A percentile compares a stretch with the other conserved stretches of the same genome.
These are phyloP conservation scores for Boehmeria nivea DNA, from an alignment of 306 rosid genomes.

Conservation along the genomic window DNA sequence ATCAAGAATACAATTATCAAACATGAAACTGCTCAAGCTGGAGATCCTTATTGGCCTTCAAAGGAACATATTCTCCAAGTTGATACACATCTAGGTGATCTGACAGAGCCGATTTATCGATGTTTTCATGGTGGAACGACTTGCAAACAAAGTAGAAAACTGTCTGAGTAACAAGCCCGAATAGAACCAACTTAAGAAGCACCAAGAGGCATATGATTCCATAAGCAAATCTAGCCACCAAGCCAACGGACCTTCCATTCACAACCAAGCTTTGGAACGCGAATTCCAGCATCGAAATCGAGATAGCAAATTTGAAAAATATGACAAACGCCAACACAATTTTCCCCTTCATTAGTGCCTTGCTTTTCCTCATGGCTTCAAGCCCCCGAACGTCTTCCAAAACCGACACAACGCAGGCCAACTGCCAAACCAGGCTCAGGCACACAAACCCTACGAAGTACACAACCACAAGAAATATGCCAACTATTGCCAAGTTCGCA, in stretches of 20 bases:
- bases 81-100: conserved; percentile 62
- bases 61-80: conserved; percentile 53
- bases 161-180: conserved; percentile 52
- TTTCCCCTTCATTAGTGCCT: conserved; percentile 54
- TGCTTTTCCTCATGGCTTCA: conserved; percentile 66
- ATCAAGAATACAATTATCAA: too few species aligned
- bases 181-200: conserved; percentile 32
- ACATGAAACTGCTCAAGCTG: conserved; percentile 54
- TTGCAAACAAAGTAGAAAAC: conserved; percentile 81
- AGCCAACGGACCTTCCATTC: conserved; percentile 21
- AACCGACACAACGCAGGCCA: conserved; percentile 62
- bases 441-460: conserved; percentile 47
- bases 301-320: conserved; percentile 11
- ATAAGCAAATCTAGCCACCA: conserved; percentile 9
- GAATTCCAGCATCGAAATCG: conserved; percentile 6
- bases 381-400: conserved; percentile 61
- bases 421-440: conserved; percentile 55
- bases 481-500: background rate
- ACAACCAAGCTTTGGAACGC: conserved; percentile 38
- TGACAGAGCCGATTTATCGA: conserved; percentile 64
- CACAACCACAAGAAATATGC: background rate
- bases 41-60: conserved; percentile 61
- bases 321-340: conserved; percentile 27
- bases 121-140: conserved; percentile 74
- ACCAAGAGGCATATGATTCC: conserved; percentile 36